Conservation (phyloP, 1,284 basidiomycete genomes). For the Cryptococcus floricola region DNA sequence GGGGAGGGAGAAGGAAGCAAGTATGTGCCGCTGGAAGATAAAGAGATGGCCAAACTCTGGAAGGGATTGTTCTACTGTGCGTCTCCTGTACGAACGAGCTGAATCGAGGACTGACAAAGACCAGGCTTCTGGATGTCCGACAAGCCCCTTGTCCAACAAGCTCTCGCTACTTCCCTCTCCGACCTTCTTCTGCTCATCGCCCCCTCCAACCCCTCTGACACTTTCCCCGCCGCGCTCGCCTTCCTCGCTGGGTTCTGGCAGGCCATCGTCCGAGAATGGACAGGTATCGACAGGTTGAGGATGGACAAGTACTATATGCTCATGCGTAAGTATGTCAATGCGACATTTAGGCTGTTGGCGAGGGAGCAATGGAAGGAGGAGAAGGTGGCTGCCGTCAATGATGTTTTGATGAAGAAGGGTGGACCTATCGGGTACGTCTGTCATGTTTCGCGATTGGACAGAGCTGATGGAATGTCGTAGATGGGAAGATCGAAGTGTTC, state of each 20-base stretch:
- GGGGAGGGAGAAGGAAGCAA: slow-evolving; percentile 32
- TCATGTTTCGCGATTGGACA: neutral
- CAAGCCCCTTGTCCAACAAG: slow-evolving; percentile 94
- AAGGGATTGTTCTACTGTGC: slow-evolving; percentile 95
- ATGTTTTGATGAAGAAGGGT: slow-evolving; percentile 58
- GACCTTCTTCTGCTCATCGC: slow-evolving; percentile 71
- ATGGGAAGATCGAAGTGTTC: slow-evolving; percentile 67
- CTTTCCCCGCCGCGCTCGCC: slow-evolving; percentile 57
- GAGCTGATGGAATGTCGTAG: slow-evolving; percentile 49
- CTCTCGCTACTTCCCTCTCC: slow-evolving; percentile 78
- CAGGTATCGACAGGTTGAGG: slow-evolving; percentile 79
- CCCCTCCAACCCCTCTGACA: slow-evolving; percentile 30
- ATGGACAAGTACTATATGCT: slow-evolving; percentile 98
- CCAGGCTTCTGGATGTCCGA: slow-evolving; percentile 99
- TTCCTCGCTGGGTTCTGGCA: slow-evolving; percentile 91
- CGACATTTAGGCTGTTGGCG: slow-evolving; percentile 74
- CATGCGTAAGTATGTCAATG: slow-evolving; percentile 80
- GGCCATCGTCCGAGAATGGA: slow-evolving; percentile 84
- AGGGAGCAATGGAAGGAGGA: slow-evolving; percentile 64
- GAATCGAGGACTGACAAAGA: neutral
- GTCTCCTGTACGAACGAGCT: slow-evolving; percentile 30
- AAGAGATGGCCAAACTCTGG: slow-evolving; percentile 90
- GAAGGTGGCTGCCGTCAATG: slow-evolving; percentile 61
- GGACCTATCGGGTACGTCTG: slow-evolving; percentile 72
- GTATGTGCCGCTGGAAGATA: slow-evolving; percentile 52